Evolutionary conservation across 306 rosid genomes (phyloP), one percentile per base, ranked within the genome.

Genomic region (Mimosa bimucronata): DNA sequence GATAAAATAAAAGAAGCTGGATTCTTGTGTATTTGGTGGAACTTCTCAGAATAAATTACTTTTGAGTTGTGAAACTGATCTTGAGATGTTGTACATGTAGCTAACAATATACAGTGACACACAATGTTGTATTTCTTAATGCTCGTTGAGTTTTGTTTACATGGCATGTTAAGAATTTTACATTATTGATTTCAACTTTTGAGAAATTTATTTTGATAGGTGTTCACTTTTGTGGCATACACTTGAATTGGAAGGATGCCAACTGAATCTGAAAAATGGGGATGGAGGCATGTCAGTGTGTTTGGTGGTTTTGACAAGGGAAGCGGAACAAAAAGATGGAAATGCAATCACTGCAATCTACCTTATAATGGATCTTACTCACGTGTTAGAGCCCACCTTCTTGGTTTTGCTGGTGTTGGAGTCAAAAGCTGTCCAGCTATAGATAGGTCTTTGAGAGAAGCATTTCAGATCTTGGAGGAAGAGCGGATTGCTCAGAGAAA

Each of bases 271-370:
- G 91, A 90, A 70, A 90, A 86, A 80, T 88, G 92, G 90, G 88
- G 88, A 34, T 88, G 90, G 89, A 86, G 86, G 73, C 94, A 90
- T 68, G 94, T 88, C 28, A 84, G 86, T 80, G 85, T 88, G 78
- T 88, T 88, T 67, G 90, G 90, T 77, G 91, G 94, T 25, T 88
- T 90, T 75, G 94, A 90, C 83, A 90, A 88, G 82, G 91, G 90
- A 83, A 86, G 90, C 18, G 92, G 90, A 26, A 86, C 94, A 13
- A 88, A 88, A 75, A 65, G 82, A 82, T 90, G 94, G 91, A 90
- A 81, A 81, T 88, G 91, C 88, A 90, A 90, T 78, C 91, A 88
- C 78, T 88, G 88, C 85, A 83, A 88, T 70, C 55, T 84, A 76
- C 77, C 87, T 44, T 88, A 86, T 65, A 88, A 88, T 46, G 87